Conservation (phyloP, 1,139 yeast species). For the Geotrichum carabidarum region DNA sequence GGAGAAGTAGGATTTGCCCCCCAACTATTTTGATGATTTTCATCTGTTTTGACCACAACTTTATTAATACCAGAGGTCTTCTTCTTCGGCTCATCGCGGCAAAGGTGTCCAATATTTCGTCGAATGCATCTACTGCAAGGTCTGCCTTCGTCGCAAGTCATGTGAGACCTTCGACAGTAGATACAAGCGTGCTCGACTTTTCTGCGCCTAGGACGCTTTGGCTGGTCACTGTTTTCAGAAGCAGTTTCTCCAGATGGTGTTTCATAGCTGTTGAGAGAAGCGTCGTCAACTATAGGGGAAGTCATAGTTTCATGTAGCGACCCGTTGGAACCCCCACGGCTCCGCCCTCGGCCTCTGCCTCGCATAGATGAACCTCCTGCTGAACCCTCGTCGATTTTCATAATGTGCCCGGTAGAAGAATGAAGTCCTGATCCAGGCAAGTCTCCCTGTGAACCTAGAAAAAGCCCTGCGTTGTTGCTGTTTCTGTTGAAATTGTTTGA, state of each 20-base stretch:
- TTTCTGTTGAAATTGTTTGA: background rate
- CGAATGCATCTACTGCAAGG: conserved; percentile 88
- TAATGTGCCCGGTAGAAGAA: too few species aligned
- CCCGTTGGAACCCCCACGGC: too few species aligned
- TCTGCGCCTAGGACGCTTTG: conserved; percentile 21
- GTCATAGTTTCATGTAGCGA: too few species aligned
- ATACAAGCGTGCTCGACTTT: conserved; percentile 63
- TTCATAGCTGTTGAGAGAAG: background rate
- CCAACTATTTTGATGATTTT: conserved; percentile 4
- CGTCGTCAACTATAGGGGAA: background rate
- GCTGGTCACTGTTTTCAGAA: too few species aligned
- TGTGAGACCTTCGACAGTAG: conserved; percentile 87
- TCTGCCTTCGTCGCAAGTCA: conserved; percentile 76
- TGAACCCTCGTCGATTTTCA: too few species aligned
- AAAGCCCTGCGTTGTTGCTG: background rate
- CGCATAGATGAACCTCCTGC: too few species aligned
- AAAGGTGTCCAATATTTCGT: conserved; percentile 82
- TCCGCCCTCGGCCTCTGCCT: too few species aligned
- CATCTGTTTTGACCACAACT: conserved; percentile 7
- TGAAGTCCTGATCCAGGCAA: too few species aligned
- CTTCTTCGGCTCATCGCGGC: conserved; percentile 65
- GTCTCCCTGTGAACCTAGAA: too few species aligned
- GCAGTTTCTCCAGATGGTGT: background rate
- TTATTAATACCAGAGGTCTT: conserved; percentile 4
- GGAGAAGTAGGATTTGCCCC: conserved; percentile 1